phyloP scores from a whole-genome alignment of 2,329 filamentous ascomycete species.

The Plenodomus lindquistii region DNA sequence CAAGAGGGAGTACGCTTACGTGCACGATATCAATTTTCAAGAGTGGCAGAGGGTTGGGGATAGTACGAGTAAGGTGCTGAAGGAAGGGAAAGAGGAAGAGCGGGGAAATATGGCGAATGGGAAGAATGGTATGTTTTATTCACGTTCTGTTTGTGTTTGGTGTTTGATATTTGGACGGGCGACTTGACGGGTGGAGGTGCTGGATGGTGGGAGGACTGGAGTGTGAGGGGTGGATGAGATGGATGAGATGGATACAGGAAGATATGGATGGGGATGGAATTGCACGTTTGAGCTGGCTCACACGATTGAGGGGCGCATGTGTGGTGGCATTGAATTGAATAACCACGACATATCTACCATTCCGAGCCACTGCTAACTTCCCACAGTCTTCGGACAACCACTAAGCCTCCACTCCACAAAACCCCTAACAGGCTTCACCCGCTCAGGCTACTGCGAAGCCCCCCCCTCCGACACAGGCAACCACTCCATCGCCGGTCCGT shows the following conservation, averaged over 20 bases:
- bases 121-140: background rate
- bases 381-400: conserved; percentile 61
- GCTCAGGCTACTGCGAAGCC: conserved; percentile 64
- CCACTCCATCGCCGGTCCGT: conserved; percentile 59
- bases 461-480: conserved; percentile 61
- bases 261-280: no score
- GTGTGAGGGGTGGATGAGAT: no score
- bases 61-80: no score
- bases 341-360: no score
- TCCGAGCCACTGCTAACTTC: no score
- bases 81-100: background rate
- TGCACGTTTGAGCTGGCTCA: no score
- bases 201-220: background rate
- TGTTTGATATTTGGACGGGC: no score
- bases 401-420: conserved; percentile 60
- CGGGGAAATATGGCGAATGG: background rate
- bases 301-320: no score
- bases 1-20: conserved; percentile 30
- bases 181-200: no score
- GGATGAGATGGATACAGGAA: no score
- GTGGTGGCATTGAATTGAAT: no score
- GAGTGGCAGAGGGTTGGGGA: conserved; percentile 9
- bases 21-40: conserved; percentile 33
- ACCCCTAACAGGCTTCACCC: conserved; percentile 64
- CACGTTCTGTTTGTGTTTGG: background rate